phyloP scores from a whole-genome alignment of 768 basidiomycete species.

The Tricholoma sp. region DNA sequence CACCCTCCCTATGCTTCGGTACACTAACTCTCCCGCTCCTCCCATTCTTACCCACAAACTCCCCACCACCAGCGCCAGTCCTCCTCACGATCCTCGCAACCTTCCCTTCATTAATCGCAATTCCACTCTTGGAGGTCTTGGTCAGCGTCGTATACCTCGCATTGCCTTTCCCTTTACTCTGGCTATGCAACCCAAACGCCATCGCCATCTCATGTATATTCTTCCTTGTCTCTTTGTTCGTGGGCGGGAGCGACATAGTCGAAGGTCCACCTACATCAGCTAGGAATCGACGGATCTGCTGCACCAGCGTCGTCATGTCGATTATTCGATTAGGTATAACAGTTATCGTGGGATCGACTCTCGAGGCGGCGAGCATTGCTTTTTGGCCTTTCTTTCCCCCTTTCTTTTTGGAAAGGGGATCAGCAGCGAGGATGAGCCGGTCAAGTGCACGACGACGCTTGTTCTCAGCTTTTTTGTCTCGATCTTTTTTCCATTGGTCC shows the following conservation, averaged over 20 bases:
- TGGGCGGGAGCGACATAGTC: constrained; percentile 72
- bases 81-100: constrained; percentile 41
- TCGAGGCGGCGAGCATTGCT: constrained; percentile 54
- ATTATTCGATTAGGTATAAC: constrained; percentile 48
- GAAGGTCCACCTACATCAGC: constrained; percentile 42
- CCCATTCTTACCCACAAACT: constrained; percentile 30
- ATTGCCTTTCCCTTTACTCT: constrained; percentile 68
- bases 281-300: constrained; percentile 68
- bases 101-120: constrained; percentile 54
- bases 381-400: constrained; percentile 67
- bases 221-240: constrained; percentile 66
- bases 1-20: constrained; percentile 71
- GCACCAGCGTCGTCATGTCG: constrained; percentile 62
- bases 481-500: constrained; percentile 76
- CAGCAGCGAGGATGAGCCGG: constrained; percentile 51
- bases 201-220: constrained; percentile 75
- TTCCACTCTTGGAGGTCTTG: constrained; percentile 59
- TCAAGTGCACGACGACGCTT: constrained; percentile 60
- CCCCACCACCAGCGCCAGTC: constrained; percentile 26
- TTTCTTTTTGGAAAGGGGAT: constrained; percentile 58
- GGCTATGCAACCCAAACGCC: constrained; percentile 73
- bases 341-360: constrained; percentile 40
- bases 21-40: constrained; percentile 18
- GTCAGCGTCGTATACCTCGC: constrained; percentile 70
- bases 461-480: constrained; percentile 72